These are phyloP conservation scores for Nemania abortiva DNA, from an alignment of 2,329 filamentous ascomycete genomes.

Conservation along the genomic window DNA sequence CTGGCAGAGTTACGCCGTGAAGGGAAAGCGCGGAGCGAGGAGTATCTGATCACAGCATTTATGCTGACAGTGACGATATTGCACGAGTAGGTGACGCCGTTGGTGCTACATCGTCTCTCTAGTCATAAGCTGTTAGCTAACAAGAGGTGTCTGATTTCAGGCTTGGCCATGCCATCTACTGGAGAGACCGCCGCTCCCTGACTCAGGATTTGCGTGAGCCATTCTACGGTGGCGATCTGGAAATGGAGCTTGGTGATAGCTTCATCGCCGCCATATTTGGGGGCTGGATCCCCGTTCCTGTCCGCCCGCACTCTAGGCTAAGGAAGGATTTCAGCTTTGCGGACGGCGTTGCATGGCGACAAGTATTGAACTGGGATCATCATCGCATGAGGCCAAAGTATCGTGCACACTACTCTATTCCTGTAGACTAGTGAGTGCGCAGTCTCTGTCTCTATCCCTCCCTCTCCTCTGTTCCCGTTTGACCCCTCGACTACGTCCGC, in stretches of 20 bases:
- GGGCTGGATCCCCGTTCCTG: constrained; percentile 51
- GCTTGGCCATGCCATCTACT: constrained; percentile 52
- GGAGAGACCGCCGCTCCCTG: constrained; percentile 50
- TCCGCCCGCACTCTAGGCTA: constrained; percentile 37
- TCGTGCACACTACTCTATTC: constrained; percentile 52
- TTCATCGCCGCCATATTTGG: constrained; percentile 53
- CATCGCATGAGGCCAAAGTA: constrained; percentile 51
- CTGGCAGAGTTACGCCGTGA: constrained; percentile 45
- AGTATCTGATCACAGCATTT: constrained; percentile 53
- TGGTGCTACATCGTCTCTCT: background rate
- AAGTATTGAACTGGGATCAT: constrained; percentile 50
- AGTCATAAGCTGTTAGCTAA: constrained; percentile 4
- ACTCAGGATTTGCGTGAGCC: constrained; percentile 49
- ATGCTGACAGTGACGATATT: constrained; percentile 52
- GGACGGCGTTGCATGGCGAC: constrained; percentile 51
- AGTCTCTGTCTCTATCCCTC: background rate
- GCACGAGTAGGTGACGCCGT: constrained; percentile 50
- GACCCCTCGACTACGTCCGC: background rate
- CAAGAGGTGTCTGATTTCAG: constrained; percentile 33
- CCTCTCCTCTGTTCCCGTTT: background rate
- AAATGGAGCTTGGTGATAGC: constrained; percentile 55
- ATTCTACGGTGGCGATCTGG: constrained; percentile 53
- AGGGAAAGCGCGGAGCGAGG: constrained; percentile 46
- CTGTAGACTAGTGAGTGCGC: constrained; percentile 50
- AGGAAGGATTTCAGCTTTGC: constrained; percentile 43